Evolutionary conservation across 2,329 filamentous ascomycete genomes (phyloP).

Genomic region (Aspergillus oerlinghausenensis): DNA sequence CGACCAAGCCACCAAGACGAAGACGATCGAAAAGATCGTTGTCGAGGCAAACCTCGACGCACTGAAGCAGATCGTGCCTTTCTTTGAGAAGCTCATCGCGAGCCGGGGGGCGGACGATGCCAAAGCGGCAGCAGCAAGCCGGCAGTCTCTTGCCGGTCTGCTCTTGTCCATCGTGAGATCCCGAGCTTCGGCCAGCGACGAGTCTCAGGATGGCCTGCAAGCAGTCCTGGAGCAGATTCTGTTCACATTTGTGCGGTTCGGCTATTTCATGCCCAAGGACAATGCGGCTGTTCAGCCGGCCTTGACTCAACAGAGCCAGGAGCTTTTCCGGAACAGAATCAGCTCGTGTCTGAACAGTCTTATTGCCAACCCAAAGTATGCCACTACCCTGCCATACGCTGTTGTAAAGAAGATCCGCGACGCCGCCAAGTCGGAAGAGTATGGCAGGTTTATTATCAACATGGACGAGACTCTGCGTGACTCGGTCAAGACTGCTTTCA

Average conservation of each 20-base stretch:
- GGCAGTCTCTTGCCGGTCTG: slow-evolving; percentile 50
- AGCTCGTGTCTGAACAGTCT: slow-evolving; percentile 52
- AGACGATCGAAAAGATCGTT: slow-evolving; percentile 73
- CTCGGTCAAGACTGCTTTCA: slow-evolving; percentile 40
- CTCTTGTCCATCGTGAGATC: slow-evolving; percentile 48
- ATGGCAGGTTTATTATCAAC: slow-evolving; percentile 44
- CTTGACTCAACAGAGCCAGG: slow-evolving; percentile 45
- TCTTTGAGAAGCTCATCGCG: slow-evolving; percentile 45
- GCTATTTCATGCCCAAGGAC: slow-evolving; percentile 44
- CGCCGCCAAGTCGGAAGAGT: slow-evolving; percentile 30
- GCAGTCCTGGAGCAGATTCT: slow-evolving; percentile 43
- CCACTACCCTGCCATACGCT: slow-evolving; percentile 34
- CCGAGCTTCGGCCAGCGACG: slow-evolving; percentile 28
- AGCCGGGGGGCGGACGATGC: slow-evolving; percentile 44
- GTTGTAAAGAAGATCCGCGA: slow-evolving; percentile 40
- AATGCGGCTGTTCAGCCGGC: slow-evolving; percentile 40
- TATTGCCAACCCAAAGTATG: slow-evolving; percentile 38
- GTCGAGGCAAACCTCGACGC: slow-evolving; percentile 52
- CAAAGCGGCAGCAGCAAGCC: slow-evolving; percentile 41
- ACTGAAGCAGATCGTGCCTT: slow-evolving; percentile 51
- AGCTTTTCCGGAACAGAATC: slow-evolving; percentile 51
- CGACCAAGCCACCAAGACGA: slow-evolving; percentile 79
- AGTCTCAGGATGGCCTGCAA: slow-evolving; percentile 32
- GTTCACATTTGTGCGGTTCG: slow-evolving; percentile 44
- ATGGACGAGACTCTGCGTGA: slow-evolving; percentile 44